phyloP scores from a whole-genome alignment of 495 filamentous ascomycete genomes.

The Penicillium fimorum region DNA sequence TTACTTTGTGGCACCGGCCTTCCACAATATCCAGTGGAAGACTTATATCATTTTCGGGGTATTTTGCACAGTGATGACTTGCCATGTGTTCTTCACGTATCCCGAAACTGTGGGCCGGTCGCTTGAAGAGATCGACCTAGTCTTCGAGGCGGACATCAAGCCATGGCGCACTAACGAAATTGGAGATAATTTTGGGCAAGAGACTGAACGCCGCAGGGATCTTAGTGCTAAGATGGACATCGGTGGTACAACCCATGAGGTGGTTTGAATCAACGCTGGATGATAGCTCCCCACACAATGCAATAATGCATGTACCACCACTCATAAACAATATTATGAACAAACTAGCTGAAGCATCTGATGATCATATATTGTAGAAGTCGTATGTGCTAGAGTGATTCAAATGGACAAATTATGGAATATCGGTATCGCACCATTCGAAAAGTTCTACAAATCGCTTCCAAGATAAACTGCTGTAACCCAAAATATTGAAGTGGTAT shows the following conservation, averaged over 20 bases:
- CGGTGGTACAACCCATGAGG: conserved; percentile 18
- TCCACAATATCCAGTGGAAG: conserved; percentile 71
- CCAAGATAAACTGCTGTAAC: neutral
- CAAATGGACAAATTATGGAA: neutral
- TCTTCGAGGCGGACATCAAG: conserved; percentile 34
- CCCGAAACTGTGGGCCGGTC: conserved; percentile 70
- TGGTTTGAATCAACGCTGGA: conserved; percentile 9
- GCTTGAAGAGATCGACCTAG: conserved; percentile 64
- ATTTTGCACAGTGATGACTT: conserved; percentile 60
- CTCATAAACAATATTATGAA: neutral
- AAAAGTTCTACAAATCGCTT: neutral
- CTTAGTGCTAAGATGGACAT: conserved; percentile 2
- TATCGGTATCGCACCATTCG: neutral
- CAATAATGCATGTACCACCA: neutral
- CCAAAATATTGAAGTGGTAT: too few relatives aligned
- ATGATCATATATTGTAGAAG: neutral
- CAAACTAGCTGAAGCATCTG: neutral
- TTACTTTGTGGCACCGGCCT: conserved; percentile 67
- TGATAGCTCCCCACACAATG: neutral
- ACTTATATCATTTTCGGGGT: conserved; percentile 74
- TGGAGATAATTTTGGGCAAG: conserved; percentile 26
- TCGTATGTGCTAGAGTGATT: neutral
- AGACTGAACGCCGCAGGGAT: conserved; percentile 26
- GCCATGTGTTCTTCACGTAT: conserved; percentile 66
- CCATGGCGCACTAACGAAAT: conserved; percentile 31